phyloP scores from a whole-genome alignment of 139 green algal genomes.

The Chlorella sp. region DNA sequence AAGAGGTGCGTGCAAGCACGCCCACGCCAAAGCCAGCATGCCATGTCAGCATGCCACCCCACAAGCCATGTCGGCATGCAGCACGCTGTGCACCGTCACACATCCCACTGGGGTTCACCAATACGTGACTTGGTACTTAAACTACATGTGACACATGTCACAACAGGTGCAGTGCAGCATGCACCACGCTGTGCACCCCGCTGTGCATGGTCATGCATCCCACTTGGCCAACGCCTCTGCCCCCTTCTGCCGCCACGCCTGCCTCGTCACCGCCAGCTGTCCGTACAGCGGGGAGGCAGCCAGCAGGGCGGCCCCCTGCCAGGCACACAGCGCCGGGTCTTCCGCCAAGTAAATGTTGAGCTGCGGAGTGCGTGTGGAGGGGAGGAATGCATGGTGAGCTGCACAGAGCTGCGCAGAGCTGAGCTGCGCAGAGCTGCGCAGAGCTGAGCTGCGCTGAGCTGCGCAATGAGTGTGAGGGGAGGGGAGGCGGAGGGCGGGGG shows the following conservation, averaged over 20 bases:
- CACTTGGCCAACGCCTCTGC: conserved; percentile 9
- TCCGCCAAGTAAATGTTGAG: conserved; percentile 40
- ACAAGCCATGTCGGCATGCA: no score
- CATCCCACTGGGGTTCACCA: conserved; percentile 3
- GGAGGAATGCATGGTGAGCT: background rate
- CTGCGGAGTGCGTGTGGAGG: background rate
- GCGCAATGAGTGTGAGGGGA: background rate
- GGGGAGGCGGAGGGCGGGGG: background rate
- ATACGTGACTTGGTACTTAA: no score
- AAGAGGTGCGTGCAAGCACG: no score
- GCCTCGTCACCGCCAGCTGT: conserved; percentile 52
- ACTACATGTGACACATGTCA: no score
- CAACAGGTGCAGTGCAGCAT: no score
- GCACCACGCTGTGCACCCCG: no score
- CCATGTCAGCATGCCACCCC: no score
- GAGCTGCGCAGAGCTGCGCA: no score
- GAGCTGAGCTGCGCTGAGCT: no score
- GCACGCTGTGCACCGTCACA: no score
- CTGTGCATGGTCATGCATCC: background rate
- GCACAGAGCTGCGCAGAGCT: background rate
- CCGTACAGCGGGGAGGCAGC: conserved; percentile 50
- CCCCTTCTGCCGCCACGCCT: conserved; percentile 69
- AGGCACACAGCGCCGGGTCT: conserved; percentile 63
- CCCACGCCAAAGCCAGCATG: no score
- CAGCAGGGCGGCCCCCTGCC: conserved; percentile 67